These are phyloP conservation scores for Saccharomycopsis vini DNA, from an alignment of 805 yeast genomes.

Conservation along the genomic window DNA sequence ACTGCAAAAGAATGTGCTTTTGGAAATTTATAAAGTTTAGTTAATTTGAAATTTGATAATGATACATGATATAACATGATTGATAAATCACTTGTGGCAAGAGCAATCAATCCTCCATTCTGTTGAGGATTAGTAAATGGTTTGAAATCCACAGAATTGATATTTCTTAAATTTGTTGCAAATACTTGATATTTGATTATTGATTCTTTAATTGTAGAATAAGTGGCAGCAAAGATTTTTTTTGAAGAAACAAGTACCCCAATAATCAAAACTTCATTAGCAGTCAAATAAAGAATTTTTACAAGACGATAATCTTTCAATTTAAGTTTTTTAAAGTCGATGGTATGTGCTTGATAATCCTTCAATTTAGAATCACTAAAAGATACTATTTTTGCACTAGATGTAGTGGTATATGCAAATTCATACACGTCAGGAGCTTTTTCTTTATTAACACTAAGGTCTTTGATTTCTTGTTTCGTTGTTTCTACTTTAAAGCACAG, in stretches of 20 bases:
- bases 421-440: not conserved
- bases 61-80: conserved; percentile 6
- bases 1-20: conserved; percentile 63
- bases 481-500: not conserved
- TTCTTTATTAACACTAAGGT: not conserved
- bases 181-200: conserved; percentile 1
- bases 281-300: not conserved
- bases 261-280: conserved; percentile 7
- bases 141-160: conserved; percentile 12
- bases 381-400: not conserved
- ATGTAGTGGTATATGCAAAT: not conserved
- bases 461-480: conserved; percentile 6
- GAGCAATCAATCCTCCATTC: conserved; percentile 9
- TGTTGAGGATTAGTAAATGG: not conserved
- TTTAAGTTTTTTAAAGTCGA: not conserved
- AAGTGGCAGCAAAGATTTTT: conserved; percentile 5
- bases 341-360: not conserved
- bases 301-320: not conserved
- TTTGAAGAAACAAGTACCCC: conserved; percentile 8
- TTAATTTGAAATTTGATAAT: conserved; percentile 32
- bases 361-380: not conserved
- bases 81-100: conserved; percentile 16
- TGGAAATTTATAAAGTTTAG: conserved; percentile 39
- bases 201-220: not conserved
- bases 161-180: conserved; percentile 11